Conservation (phyloP, 1,139 yeast genomes). For the Torulaspora pretoriensis region DNA sequence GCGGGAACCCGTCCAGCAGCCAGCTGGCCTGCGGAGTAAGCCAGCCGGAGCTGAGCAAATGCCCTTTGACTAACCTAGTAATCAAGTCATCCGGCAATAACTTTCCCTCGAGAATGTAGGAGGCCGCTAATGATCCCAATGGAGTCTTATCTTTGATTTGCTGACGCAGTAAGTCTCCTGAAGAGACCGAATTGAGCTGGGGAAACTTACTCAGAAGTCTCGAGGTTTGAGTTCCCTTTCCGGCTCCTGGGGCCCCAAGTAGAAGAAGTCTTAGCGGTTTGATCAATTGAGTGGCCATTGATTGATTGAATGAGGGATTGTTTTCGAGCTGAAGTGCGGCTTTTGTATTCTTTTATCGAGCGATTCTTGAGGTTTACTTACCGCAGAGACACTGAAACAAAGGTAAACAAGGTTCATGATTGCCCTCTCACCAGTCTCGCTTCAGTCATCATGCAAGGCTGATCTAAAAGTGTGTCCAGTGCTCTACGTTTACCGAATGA, state of each 20-base stretch:
- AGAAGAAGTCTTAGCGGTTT: slow-evolving; percentile 62
- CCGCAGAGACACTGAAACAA: neutral
- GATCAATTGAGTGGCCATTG: slow-evolving; percentile 1
- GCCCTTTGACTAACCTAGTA: slow-evolving; percentile 53
- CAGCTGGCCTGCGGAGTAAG: slow-evolving; percentile 50
- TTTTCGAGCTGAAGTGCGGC: neutral
- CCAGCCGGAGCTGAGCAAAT: slow-evolving; percentile 47
- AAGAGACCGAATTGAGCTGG: slow-evolving; percentile 52
- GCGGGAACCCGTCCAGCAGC: slow-evolving; percentile 89
- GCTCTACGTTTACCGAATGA: too few species aligned
- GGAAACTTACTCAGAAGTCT: slow-evolving; percentile 55
- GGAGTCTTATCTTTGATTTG: slow-evolving; percentile 56
- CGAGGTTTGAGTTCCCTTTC: slow-evolving; percentile 85
- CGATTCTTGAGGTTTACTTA: neutral
- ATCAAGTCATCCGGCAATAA: slow-evolving; percentile 71
- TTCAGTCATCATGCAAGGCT: neutral
- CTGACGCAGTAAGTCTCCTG: slow-evolving; percentile 76
- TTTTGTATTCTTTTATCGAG: neutral
- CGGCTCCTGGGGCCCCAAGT: slow-evolving; percentile 92
- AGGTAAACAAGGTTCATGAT: neutral
- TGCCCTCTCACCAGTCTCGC: too few species aligned
- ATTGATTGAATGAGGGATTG: neutral
- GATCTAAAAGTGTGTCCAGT: too few species aligned
- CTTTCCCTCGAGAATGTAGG: slow-evolving; percentile 56
- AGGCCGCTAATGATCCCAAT: slow-evolving; percentile 57